Evolutionary conservation across 345 rosid species (phyloP), one percentile per base, ranked within the genome.

Genomic region (Diplotaxis tenuifolia): DNA sequence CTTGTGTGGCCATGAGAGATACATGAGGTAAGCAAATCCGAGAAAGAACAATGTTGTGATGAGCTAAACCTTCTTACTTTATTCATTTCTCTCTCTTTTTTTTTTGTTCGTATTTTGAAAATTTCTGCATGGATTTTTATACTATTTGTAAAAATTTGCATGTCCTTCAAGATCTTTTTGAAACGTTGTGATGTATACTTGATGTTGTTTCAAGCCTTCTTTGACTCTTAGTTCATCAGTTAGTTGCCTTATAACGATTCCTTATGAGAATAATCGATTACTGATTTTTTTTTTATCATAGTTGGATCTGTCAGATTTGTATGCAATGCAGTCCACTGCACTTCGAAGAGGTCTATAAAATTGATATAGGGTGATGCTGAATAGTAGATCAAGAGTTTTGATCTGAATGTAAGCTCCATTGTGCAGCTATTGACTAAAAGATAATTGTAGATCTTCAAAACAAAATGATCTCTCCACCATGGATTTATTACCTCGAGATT

Each of bases 81-180:
- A 3, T 60, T 52, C 42, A 1, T 23, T 42, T 49, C 10, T 47
- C 28, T 42, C 50, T 42, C 18, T n/a, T 18, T 5, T 7, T 29
- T 7, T 42, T n/a, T 42, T 38, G n/a, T 5, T 5, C 31, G n/a
- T 2, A 1, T 12, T 10, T 38, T 38, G 45, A 38, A 3, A 16
- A n/a, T 34, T 59, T 36, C 68, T 75, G 69, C 78, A 68, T 52
- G 68, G 68, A 34, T 75, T 75, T 57, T 50, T n/a, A 12, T 36
- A 60, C 21, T 53, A 4, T 27, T 47, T 74, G 68, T 15, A 38
- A 59, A 36, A 38, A 38, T 12, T 57, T 70, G 80, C 75, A 76
- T 64, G 61, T 47, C 7, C 19, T 31, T 69, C 22, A 21, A 32
- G 67, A 64, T 70, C 22, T 70, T 22, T 40, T 7, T 62, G 38